phyloP scores from a whole-genome alignment of 768 basidiomycete species.

The Hygrocybe coccinea region DNA sequence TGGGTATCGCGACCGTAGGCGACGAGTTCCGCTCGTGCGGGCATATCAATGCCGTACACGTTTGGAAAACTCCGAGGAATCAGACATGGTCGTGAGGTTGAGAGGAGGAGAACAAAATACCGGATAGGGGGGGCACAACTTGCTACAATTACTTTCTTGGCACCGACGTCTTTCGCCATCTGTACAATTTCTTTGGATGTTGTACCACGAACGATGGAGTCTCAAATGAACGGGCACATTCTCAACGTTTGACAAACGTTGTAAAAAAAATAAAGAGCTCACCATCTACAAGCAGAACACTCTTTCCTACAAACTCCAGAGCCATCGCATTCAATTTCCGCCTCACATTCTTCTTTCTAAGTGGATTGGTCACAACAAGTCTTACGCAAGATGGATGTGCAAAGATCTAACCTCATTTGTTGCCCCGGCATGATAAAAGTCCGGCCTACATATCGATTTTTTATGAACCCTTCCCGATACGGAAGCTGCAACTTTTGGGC shows the following conservation, averaged over 20 bases:
- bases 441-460: conserved; percentile 96
- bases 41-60: conserved; percentile 99
- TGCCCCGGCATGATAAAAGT: conserved; percentile 99
- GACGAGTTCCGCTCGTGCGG: conserved; percentile 88
- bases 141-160: conserved; percentile 91
- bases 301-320: conserved; percentile 87
- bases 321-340: conserved; percentile 98
- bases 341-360: conserved; percentile 87
- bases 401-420: conserved; percentile 65
- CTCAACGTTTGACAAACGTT: background rate
- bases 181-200: conserved; percentile 98
- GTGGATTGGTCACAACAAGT: background rate
- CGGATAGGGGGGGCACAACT: conserved; percentile 97
- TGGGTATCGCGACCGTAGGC: conserved; percentile 70
- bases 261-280: conserved; percentile 15
- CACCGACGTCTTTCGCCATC: conserved; percentile 99
- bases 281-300: conserved; percentile 96
- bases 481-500: conserved; percentile 87
- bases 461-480: conserved; percentile 97
- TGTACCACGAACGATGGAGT: conserved; percentile 97
- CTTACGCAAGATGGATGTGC: background rate
- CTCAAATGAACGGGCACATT: conserved; percentile 35
- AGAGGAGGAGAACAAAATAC: conserved; percentile 32
- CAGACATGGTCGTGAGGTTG: conserved; percentile 5
- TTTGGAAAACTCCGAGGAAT: conserved; percentile 62